Base-by-base conservation (phyloP, 371 early-diverging fungal genomes). In the Furculomyces boomerangus region DNA sequence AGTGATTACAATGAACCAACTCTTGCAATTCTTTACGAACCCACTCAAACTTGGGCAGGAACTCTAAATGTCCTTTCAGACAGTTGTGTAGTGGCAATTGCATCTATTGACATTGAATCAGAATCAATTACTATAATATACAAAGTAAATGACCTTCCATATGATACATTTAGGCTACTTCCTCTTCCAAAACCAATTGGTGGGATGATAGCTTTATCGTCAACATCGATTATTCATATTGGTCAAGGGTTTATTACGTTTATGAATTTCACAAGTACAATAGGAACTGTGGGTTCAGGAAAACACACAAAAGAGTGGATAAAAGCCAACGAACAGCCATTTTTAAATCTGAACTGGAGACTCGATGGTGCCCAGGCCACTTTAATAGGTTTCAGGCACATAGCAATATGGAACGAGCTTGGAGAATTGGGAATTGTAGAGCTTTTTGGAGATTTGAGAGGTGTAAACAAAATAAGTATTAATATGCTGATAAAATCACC, bases 1-100 rank as follows among this genome's bases (percentile, higher is more conserved):
- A 67, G 83, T 46, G 93, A 85, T 50, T 95, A 88, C 59, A 78
- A 84, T 56, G 90, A 90, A 64, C 96, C 98, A 2, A 93, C 93
- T 1, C 72, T 98, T 22, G 95, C 93, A 2, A 81, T 95, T 54
- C 71, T 98, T 53, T 93, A 85, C 65, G 86, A 92, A 61, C 71
- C 82, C 16, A 73, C 46, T 68, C 78, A 70, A 44, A 86, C 89
- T 22, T 92, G 90, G 89, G 79, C 90, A 7, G 93, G 92, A 57
- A 81, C 84, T 7, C 82, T 86, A 22, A 67, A 88, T 30, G 76
- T 71, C 0, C 72, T 71, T 14, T 61, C 74, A 47, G 94, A 93
- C 65, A 89, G 88, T 0, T 76, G 78, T 20, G 73, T 77, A 3
- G 64, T 95, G 16, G 74, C 86, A 0, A 88, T 94, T 1, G 75